Base-by-base conservation (phyloP, 352 stramenopile genomes). In the Phytophthora europaea region DNA sequence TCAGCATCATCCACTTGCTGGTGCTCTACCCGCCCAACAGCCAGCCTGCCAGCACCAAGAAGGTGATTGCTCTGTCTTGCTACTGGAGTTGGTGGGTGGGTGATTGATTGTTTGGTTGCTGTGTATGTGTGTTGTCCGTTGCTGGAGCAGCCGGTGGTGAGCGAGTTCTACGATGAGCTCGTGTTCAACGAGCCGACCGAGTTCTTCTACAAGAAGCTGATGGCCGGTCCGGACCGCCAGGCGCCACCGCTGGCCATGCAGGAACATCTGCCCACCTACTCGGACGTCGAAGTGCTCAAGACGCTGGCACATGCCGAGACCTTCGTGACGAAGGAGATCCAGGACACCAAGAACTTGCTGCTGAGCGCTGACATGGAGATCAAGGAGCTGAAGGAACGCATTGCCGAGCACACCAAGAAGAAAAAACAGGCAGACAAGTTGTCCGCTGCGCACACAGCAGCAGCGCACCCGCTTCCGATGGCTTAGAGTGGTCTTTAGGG, bases 171-270 rank as follows among this genome's bases (percentile, higher is more conserved):
- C 84, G 97, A 99, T 74, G 97, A 99, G 79, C 91, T 99, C 5
- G 96, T 99, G n/a, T 99, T 99, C 81, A 98, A 98, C 26, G 94
- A 99, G 85, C 97, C 97, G 50, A 97, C 88, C 36, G 94, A 98
- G 78, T 94, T 93, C 55, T 99, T 99, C 76, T 98, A 98, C 87
- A 93, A 97, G 73, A 91, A 97, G 65, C 76, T 99, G n/a, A 83
- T 80, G 76, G 73, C 75, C 70, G 89, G 85, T 34, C 85, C 85
- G 9, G 89, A 96, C 64, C 81, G 87, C 8, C 70, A 92, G 65
- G 82, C 89, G 3, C 83, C 87, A 7, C 79, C 85, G 28, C 76
- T 95, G 26, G 66, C 83, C 6, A 85, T 98, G 64, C 84, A 95
- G 52, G 91, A 98, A 57, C 81, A 96, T 61, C 91, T 98, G 55